Evolutionary conservation across 805 yeast genomes (phyloP), one percentile per base, ranked within the genome.

Genomic region (Candida tammaniensis): DNA sequence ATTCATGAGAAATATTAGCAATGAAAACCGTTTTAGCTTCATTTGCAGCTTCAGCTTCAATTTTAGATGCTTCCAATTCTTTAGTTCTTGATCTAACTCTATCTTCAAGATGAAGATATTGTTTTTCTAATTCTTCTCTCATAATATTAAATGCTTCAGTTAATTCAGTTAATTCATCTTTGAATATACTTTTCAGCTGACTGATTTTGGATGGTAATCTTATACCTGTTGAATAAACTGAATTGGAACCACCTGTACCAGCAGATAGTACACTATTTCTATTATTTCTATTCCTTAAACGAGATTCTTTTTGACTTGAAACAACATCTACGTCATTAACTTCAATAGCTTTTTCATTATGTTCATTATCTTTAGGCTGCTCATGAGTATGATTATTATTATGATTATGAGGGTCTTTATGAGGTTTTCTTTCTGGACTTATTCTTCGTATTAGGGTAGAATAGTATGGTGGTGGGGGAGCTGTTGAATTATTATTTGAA

Each of bases 21-120:
- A 55, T 55, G 37, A 55, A 56, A 7, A 55, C 59, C 0, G 98
- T 89, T 53, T 93, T 93, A 3, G 98, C 96, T 48, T 93, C 97
- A 57, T 91, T 91, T 1, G 98, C 98, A 18, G 83, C 78, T 60
- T 91, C 97, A 0, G 96, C 97, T 53, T 82, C 85, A 19, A 83
- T 74, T 48, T 86, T 85, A 7, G 96, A 93, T 1, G 81, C 82
- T 56, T 89, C 96, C 28, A 91, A 69, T 56, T 91, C 96, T 49
- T 76, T 80, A 0, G 98, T 91, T 52, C 98, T 73, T 23, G 81
- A 80, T 33, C 78, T 71, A 12, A 91, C 98, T 42, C 97, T 74
- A 45, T 86, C 95, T 59, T 93, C 98, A 34, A 91, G 57, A 49
- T 82, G 82, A 4, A 82, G 67, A 50, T 91, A 91, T 55, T 91